A percentile compares a stretch with the other conserved stretches of the same genome.
phyloP scores from a whole-genome alignment of 768 basidiomycete species.

The Lactifluus hygrophoroides region DNA sequence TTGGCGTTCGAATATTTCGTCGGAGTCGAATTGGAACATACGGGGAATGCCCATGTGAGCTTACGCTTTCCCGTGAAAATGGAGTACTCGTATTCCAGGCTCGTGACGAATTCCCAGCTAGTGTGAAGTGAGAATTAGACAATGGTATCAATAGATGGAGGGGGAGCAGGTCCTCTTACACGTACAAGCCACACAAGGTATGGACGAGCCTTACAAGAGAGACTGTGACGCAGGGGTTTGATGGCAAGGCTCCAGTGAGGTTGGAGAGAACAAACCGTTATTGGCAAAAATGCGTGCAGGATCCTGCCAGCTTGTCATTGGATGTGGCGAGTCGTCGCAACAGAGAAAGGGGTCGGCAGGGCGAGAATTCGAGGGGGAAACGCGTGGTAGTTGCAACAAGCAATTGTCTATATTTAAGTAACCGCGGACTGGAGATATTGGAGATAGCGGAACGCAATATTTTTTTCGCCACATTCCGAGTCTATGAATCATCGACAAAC shows the following conservation, averaged over 20 bases:
- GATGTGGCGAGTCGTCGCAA: not conserved
- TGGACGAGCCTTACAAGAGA: not conserved
- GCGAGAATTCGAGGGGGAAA: no score
- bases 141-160: no score
- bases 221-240: not conserved
- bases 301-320: slow-evolving; percentile 1
- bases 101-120: slow-evolving; percentile 11
- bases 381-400: not conserved
- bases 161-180: not conserved
- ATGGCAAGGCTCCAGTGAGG: not conserved
- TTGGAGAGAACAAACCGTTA: not conserved
- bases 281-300: not conserved
- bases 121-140: no score
- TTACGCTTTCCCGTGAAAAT: not conserved
- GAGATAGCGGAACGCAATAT: not conserved
- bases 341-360: no score
- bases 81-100: slow-evolving; percentile 1
- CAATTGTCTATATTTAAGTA: not conserved
- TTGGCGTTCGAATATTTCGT: not conserved
- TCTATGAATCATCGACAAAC: not conserved
- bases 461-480: not conserved
- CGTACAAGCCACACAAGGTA: slow-evolving; percentile 6
- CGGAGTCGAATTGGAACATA: not conserved
- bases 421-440: not conserved
- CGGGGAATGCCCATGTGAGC: slow-evolving; percentile 3